These are phyloP conservation scores for Ambrosiella beaveri DNA, from an alignment of 2,329 filamentous ascomycete genomes.

Conservation along the genomic window DNA sequence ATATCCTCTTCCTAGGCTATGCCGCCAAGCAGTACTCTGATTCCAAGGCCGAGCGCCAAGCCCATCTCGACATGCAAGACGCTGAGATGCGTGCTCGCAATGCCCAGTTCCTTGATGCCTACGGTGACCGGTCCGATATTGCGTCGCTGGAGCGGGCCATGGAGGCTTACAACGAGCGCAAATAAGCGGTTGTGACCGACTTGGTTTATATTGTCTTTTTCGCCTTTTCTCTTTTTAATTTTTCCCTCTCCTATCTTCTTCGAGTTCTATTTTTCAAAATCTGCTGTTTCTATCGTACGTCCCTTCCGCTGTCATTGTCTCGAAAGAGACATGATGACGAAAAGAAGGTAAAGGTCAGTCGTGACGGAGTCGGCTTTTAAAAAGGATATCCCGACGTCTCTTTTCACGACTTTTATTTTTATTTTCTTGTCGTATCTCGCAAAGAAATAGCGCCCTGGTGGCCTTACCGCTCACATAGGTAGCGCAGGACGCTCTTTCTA, in stretches of 20 bases:
- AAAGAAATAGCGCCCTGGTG: neutral
- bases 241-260: neutral
- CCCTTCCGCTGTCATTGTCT: no score
- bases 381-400: neutral
- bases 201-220: neutral
- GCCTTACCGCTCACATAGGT: neutral
- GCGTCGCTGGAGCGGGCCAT: conserved; percentile 32
- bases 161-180: conserved; percentile 25
- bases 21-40: conserved; percentile 9
- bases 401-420: neutral
- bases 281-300: no score
- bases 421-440: neutral
- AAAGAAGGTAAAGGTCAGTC: no score
- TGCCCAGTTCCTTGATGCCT: conserved; percentile 30
- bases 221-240: neutral
- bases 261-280: no score
- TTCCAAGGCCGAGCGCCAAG: conserved; percentile 14
- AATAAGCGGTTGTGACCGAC: conserved; percentile 1
- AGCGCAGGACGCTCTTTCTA: neutral
- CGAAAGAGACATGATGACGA: no score
- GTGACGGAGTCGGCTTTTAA: neutral
- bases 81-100: conserved; percentile 23
- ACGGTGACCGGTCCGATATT: conserved; percentile 32
- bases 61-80: conserved; percentile 21
- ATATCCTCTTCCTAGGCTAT: neutral